phyloP scores from a whole-genome alignment of 2,329 filamentous ascomycete genomes.

The Fusarium stilboides region DNA sequence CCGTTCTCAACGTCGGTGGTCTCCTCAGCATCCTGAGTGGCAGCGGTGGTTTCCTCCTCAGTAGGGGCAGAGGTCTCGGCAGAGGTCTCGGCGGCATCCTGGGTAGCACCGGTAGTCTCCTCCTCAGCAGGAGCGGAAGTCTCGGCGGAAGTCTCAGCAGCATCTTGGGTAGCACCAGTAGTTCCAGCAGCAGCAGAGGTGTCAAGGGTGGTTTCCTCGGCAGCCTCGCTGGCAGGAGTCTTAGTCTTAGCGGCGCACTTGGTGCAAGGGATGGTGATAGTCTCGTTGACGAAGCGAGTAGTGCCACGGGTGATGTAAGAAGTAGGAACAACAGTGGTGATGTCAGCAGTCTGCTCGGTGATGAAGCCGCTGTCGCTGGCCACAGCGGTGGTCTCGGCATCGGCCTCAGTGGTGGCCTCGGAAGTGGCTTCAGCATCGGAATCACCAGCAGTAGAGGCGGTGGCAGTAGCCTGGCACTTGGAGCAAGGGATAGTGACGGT shows the following conservation, averaged over 20 bases:
- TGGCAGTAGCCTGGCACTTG: neutral
- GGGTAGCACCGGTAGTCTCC: neutral
- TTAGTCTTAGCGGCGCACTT: conserved; percentile 34
- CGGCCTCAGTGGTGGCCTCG: conserved; percentile 8
- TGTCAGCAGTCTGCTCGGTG: conserved; percentile 34
- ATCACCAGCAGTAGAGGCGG: conserved; percentile 15
- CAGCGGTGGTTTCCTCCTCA: conserved; percentile 24
- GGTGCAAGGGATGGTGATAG: conserved; percentile 42
- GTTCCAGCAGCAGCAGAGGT: conserved; percentile 25
- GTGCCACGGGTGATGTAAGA: conserved; percentile 40
- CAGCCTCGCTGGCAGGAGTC: conserved; percentile 16
- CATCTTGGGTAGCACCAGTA: conserved; percentile 8
- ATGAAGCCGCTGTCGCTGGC: conserved; percentile 19
- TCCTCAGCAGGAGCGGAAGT: conserved; percentile 1
- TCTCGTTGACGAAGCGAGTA: conserved; percentile 40
- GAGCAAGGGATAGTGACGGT: conserved; percentile 23
- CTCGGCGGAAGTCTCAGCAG: conserved; percentile 4
- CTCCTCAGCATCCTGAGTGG: conserved; percentile 19
- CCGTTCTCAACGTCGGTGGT: conserved; percentile 28
- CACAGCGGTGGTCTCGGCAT: conserved; percentile 9
- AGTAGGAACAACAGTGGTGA: conserved; percentile 41
- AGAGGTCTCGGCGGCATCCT: conserved; percentile 17
- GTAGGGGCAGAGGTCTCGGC: conserved; percentile 22
- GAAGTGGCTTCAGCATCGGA: conserved; percentile 22
- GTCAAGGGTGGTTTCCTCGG: conserved; percentile 26